These are phyloP conservation scores for Monosporozyma unispora DNA, from an alignment of 805 yeast species.

Conservation along the genomic window DNA sequence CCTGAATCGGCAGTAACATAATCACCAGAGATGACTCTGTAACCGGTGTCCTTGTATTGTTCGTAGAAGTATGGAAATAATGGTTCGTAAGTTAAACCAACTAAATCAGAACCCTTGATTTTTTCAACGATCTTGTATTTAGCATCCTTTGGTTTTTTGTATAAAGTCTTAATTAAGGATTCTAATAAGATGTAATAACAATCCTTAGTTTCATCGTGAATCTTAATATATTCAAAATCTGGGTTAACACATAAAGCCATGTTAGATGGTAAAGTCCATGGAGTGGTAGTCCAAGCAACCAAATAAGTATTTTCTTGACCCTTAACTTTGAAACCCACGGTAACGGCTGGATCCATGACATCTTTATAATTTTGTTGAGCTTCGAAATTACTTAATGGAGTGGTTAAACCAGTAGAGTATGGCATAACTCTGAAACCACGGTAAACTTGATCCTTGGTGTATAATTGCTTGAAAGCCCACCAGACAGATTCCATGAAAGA, in stretches of 20 bases:
- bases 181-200: slow-evolving; percentile 79
- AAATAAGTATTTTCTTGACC: slow-evolving; percentile 75
- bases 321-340: slow-evolving; percentile 74
- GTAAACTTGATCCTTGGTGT: slow-evolving; percentile 79
- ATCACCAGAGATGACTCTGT: slow-evolving; percentile 70
- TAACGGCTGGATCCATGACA: slow-evolving; percentile 93
- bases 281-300: slow-evolving; percentile 99
- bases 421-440: slow-evolving; percentile 98
- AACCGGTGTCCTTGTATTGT: slow-evolving; percentile 65
- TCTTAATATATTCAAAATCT: slow-evolving; percentile 82
- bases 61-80: slow-evolving; percentile 74
- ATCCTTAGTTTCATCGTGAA: slow-evolving; percentile 79
- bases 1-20: slow-evolving; percentile 92
- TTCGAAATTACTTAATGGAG: slow-evolving; percentile 94
- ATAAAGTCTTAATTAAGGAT: slow-evolving; percentile 68
- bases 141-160: slow-evolving; percentile 91
- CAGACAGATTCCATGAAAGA: slow-evolving; percentile 96
- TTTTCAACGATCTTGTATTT: slow-evolving; percentile 76
- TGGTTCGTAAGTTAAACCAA: slow-evolving; percentile 75
- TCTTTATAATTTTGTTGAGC: slow-evolving; percentile 98
- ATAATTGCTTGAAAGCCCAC: slow-evolving; percentile 96
- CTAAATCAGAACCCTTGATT: slow-evolving; percentile 69
- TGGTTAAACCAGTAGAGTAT: slow-evolving; percentile 92
- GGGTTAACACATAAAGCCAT: slow-evolving; percentile 89
- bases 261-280: slow-evolving; percentile 98